These are phyloP conservation scores for Colletotrichum filicis DNA, from an alignment of 2,329 filamentous ascomycete species.

Conservation along the genomic window DNA sequence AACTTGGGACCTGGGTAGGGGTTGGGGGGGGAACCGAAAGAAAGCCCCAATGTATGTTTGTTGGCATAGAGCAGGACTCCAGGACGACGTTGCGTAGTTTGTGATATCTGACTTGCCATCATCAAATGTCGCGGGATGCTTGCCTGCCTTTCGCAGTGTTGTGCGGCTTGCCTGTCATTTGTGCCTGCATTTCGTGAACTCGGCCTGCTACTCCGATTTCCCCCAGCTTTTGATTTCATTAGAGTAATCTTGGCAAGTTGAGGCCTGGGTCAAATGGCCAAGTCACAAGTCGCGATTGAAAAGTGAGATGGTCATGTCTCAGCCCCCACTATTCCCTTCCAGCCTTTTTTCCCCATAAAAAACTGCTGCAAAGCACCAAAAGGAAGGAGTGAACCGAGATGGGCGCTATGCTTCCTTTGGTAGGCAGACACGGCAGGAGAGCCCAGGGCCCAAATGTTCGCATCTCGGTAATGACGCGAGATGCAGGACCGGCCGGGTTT, in stretches of 20 bases:
- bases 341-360: neutral
- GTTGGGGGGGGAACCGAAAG: too few relatives aligned
- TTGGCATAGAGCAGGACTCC: neutral
- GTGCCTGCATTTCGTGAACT: neutral
- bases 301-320: neutral
- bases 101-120: neutral
- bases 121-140: neutral
- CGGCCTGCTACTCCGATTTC: neutral
- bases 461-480: constrained; percentile 15
- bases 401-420: neutral
- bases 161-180: too few relatives aligned
- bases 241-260: constrained; percentile 2
- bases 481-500: constrained; percentile 9
- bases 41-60: neutral
- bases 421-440: neutral
- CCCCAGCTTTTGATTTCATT: neutral
- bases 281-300: too few relatives aligned
- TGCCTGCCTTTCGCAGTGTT: neutral
- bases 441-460: neutral
- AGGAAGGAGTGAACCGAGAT: neutral
- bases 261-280: neutral
- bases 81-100: neutral
- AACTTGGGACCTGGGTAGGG: too few relatives aligned
- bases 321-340: neutral
- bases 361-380: neutral